A percentile compares a stretch with the other conserved stretches of the same genome.
Evolutionary conservation across 2,329 filamentous ascomycete genomes (phyloP).

Genomic region (Pleurostoma richardsiae): DNA sequence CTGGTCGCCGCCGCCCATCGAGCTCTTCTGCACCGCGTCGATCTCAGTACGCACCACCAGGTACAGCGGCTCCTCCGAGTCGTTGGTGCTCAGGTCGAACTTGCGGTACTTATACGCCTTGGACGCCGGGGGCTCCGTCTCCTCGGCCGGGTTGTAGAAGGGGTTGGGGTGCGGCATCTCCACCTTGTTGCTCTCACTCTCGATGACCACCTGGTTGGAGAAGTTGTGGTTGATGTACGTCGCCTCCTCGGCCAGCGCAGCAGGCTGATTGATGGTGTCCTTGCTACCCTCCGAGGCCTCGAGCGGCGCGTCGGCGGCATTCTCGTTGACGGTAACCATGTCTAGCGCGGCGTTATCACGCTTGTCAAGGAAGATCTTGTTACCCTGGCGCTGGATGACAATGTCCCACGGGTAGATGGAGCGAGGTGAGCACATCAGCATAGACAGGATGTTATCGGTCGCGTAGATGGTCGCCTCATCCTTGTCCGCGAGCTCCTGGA

Average conservation of each 20-base stretch:
- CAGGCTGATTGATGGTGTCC: conserved; percentile 91
- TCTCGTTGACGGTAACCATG: conserved; percentile 98
- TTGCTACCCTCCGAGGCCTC: conserved; percentile 90
- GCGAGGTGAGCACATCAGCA: conserved; percentile 97
- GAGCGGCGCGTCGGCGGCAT: conserved; percentile 89
- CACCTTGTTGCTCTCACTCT: conserved; percentile 73
- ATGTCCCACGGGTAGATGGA: conserved; percentile 99
- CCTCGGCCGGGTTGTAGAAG: conserved; percentile 92
- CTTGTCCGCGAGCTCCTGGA: conserved; percentile 94
- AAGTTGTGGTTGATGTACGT: conserved; percentile 99
- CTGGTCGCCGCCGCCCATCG: conserved; percentile 86
- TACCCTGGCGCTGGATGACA: conserved; percentile 84
- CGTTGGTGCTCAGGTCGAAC: conserved; percentile 92
- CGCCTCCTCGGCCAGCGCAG: conserved; percentile 88
- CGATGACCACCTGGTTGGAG: conserved; percentile 87
- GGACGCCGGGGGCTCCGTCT: conserved; percentile 88
- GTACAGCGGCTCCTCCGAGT: conserved; percentile 82
- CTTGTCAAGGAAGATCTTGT: conserved; percentile 99
- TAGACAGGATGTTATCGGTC: conserved; percentile 94
- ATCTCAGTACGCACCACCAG: conserved; percentile 92
- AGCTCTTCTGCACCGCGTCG: conserved; percentile 94
- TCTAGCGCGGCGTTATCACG: conserved; percentile 90
- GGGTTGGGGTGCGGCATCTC: conserved; percentile 87
- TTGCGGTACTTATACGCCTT: conserved; percentile 98
- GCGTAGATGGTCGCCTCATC: conserved; percentile 95